Base-by-base conservation (phyloP, 495 filamentous ascomycete genomes). In the Polyplosphaeria fusca region DNA sequence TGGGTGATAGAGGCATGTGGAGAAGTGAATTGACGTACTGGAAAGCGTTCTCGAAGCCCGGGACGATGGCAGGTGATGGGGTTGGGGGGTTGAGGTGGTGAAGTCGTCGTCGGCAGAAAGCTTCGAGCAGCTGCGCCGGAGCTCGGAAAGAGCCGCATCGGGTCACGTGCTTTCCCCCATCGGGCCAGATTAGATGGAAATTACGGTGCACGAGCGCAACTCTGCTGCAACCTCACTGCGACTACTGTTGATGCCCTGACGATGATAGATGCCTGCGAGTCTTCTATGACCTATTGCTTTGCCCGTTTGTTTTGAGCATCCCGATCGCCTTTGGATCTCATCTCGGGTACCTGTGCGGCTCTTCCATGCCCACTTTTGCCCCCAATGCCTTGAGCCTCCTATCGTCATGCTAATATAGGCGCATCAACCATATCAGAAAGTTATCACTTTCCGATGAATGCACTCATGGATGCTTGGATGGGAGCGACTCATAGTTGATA, bases 401-500 rank as follows among this genome's bases (percentile, higher is more conserved):
- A 23, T 28, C 2, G 13, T 59, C 55, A 59, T 59, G 55, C 55
- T 46, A 24, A 59, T 59, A 59, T 59, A 52, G 55, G 47, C 49
- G 49, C 48, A 60, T 54, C 49, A 54, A 53, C 48, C 42, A 47
- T 46, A 53, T 22, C 32, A 48, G 19, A 7, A 35, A 35, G 7
- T 7, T 14, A 35, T 35, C 30, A 14, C 30, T 14, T 7, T 35
- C 30, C 30, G 30, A 35, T 35, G 30, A 35, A 35, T 35, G 30
- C 30, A 14, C 14, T 35, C 30, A 7, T 35, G 30, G 14, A 7
- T 35, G 30, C 7, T 14, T 14, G 7, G 14, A 35, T 35, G 30
- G 14, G 30, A 14, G 14, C 30, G 14, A 14, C 30, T 7, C 7
- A 14, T 35, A 7, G 7, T 35, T 35, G 30, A 35, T 35, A 7